A percentile compares a stretch with the other conserved stretches of the same genome.
These are phyloP conservation scores for Clitopilus passeckerianus DNA, from an alignment of 768 basidiomycete species.

Conservation along the genomic window DNA sequence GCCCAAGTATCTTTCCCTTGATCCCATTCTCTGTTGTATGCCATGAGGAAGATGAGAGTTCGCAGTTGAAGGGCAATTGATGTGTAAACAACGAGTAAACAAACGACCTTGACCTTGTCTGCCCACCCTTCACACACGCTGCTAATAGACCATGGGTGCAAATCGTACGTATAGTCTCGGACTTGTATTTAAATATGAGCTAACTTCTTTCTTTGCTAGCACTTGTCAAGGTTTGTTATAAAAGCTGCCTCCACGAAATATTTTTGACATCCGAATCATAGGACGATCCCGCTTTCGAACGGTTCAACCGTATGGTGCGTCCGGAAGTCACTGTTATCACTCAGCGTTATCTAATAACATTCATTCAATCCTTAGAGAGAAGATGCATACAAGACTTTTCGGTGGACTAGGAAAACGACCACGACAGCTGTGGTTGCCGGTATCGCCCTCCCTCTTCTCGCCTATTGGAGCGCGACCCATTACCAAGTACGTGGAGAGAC, in stretches of 20 bases:
- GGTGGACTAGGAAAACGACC: slow-evolving; percentile 68
- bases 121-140: slow-evolving; percentile 15
- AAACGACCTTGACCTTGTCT: slow-evolving; percentile 21
- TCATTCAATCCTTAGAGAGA: slow-evolving; percentile 53
- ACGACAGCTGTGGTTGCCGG: slow-evolving; percentile 60
- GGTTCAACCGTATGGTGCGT: slow-evolving; percentile 45
- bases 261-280: slow-evolving; percentile 10
- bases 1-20: slow-evolving; percentile 64
- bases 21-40: slow-evolving; percentile 86
- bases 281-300: slow-evolving; percentile 58
- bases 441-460: slow-evolving; percentile 55
- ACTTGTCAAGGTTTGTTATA: slow-evolving; percentile 46
- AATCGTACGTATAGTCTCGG: slow-evolving; percentile 40
- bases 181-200: neutral
- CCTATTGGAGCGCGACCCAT: slow-evolving; percentile 44
- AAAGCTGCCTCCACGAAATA: neutral
- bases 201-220: slow-evolving; percentile 27
- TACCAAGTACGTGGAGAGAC: slow-evolving; percentile 30
- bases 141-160: slow-evolving; percentile 49
- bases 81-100: slow-evolving; percentile 33
- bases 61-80: slow-evolving; percentile 19
- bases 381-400: slow-evolving; percentile 77
- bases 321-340: neutral
- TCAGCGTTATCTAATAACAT: slow-evolving; percentile 1
- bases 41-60: slow-evolving; percentile 40